These are phyloP conservation scores for Teunomyces aglyptinius DNA, from an alignment of 805 yeast genomes.

Conservation along the genomic window DNA sequence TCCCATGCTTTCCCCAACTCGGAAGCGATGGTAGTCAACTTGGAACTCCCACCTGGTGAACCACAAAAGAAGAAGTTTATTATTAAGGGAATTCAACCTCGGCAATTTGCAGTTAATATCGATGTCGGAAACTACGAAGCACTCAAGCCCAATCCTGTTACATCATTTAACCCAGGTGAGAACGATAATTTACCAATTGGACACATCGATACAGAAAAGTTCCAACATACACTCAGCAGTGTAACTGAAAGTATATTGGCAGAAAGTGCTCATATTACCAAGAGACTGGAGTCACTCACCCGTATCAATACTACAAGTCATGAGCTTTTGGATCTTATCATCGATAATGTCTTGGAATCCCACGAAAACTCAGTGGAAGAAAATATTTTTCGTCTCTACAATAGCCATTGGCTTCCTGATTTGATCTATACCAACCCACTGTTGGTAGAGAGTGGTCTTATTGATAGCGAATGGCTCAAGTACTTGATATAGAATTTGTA, in stretches of 20 bases:
- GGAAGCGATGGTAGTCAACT: constrained; percentile 86
- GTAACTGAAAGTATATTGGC: constrained; percentile 22
- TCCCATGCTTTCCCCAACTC: constrained; percentile 84
- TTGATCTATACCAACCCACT: constrained; percentile 41
- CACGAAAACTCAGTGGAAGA: constrained; percentile 22
- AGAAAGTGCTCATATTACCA: constrained; percentile 18
- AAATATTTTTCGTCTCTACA: constrained; percentile 35
- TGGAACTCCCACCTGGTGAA: constrained; percentile 39
- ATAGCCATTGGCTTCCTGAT: constrained; percentile 40
- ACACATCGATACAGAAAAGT: constrained; percentile 33
- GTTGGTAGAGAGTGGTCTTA: constrained; percentile 32
- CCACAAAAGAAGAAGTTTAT: constrained; percentile 73
- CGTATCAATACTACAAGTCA: constrained; percentile 29
- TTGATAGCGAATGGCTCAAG: constrained; percentile 37
- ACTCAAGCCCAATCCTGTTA: constrained; percentile 19
- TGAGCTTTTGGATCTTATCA: constrained; percentile 33
- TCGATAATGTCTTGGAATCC: constrained; percentile 24
- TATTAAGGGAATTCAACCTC: constrained; percentile 91
- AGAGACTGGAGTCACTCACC: constrained; percentile 15
- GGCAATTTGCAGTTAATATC: constrained; percentile 53
- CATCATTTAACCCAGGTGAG: constrained; percentile 12
- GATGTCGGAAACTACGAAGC: constrained; percentile 46
- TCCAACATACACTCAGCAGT: constrained; percentile 24
- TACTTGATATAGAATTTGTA: constrained; percentile 27
- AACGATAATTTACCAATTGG: constrained; percentile 31